Evolutionary conservation across 2,329 filamentous ascomycete genomes (phyloP).

Genomic region (Colletotrichum tanaceti): DNA sequence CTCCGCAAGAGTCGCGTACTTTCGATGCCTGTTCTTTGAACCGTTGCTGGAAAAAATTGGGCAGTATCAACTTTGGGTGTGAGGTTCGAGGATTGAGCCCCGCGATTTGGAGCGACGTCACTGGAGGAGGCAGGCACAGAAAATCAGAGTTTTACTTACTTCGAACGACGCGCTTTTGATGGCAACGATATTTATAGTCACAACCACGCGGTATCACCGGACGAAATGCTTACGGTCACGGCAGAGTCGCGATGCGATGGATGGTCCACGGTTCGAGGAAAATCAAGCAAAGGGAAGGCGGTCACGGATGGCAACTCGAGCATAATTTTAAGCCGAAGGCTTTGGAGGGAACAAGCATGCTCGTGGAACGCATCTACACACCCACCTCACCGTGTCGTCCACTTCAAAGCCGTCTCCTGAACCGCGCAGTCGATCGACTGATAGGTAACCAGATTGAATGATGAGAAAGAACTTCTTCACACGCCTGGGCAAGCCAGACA

Average conservation of each 20-base stretch:
- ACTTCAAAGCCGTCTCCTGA: too few relatives aligned
- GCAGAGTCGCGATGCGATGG: neutral
- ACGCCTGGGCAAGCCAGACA: slow-evolving; percentile 60
- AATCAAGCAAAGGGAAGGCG: slow-evolving; percentile 10
- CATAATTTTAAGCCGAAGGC: too few relatives aligned
- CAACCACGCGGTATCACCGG: neutral
- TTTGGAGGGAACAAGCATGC: too few relatives aligned
- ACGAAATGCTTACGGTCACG: neutral
- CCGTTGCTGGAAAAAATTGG: neutral
- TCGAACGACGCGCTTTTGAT: neutral
- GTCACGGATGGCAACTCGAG: slow-evolving; percentile 13
- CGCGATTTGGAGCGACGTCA: slow-evolving; percentile 18
- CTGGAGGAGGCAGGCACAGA: neutral
- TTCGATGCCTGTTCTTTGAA: neutral
- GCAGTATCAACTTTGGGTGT: neutral
- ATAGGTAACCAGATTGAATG: neutral
- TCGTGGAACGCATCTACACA: neutral
- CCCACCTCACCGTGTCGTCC: too few relatives aligned
- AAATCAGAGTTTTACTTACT: slow-evolving; percentile 36
- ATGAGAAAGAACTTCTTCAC: slow-evolving; percentile 62
- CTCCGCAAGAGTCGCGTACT: too few relatives aligned
- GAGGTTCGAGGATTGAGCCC: slow-evolving; percentile 7
- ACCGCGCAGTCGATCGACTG: too few relatives aligned
- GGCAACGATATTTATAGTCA: neutral
- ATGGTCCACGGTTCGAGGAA: neutral